A percentile compares a stretch with the other conserved stretches of the same genome.
phyloP scores from a whole-genome alignment of 306 rosid species.

The Cicer judaicum region DNA sequence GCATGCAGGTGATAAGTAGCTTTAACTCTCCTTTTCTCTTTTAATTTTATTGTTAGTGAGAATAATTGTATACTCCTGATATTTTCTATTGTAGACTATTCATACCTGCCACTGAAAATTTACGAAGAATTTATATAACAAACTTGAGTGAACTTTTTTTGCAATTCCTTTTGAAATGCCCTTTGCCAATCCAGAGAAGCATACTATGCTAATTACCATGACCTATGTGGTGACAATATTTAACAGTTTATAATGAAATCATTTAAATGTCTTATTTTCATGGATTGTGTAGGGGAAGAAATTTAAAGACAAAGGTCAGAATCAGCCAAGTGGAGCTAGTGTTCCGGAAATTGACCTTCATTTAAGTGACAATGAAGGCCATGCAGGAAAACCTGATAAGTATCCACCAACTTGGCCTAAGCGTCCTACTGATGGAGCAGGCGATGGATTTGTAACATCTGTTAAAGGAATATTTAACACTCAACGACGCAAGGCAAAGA shows the following conservation, averaged over 20 bases:
- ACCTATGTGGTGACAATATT: constrained; percentile 22
- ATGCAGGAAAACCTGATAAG: constrained; percentile 70
- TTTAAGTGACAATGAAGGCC: constrained; percentile 73
- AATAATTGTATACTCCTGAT: neutral
- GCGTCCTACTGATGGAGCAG: constrained; percentile 95
- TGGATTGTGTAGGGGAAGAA: constrained; percentile 74
- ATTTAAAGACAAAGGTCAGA: constrained; percentile 83
- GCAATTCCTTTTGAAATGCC: constrained; percentile 23
- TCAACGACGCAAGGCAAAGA: constrained; percentile 93
- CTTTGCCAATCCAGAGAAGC: constrained; percentile 26
- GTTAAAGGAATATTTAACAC: constrained; percentile 76
- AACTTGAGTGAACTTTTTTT: neutral
- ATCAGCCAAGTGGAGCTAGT: constrained; percentile 52
- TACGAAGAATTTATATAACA: neutral
- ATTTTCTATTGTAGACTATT: constrained; percentile 18
- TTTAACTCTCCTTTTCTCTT: constrained; percentile 18
- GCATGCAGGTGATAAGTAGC: constrained; percentile 82
- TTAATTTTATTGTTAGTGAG: constrained; percentile 16
- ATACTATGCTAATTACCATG: constrained; percentile 19
- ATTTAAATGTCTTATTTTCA: constrained; percentile 27
- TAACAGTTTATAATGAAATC: constrained; percentile 26
- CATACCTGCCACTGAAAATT: constrained; percentile 38
- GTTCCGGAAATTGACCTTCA: constrained; percentile 64
- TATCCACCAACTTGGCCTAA: constrained; percentile 69
- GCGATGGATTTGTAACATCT: constrained; percentile 96